Base-by-base conservation (phyloP, 225 moss, liverwort and hornwort species). In the Straminergon stramineum region DNA sequence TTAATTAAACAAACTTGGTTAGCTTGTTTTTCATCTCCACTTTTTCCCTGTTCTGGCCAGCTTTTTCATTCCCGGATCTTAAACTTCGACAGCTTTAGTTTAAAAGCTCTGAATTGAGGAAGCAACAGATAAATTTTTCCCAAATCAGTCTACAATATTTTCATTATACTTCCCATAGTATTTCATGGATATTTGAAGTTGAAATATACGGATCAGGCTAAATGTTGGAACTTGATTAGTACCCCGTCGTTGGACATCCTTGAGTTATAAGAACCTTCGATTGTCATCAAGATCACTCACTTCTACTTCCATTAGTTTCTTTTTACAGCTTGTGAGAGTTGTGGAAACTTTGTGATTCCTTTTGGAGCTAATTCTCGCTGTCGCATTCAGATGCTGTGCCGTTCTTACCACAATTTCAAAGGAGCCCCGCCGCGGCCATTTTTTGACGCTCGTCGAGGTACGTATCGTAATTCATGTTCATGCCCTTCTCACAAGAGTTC, bases 1-100 rank as follows among this genome's bases (percentile, higher is more conserved):
- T 39, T n/a, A 60, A 60, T 81, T 96, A 94, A n/a, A n/a, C n/a
- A n/a, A n/a, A 90, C 90, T 22, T 92, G 96, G 82, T 88, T 84
- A 60, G 87, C 83, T 83, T 94, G 95, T 68, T 91, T 98, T 20
- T 96, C 97, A 10, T 97, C 96, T 27, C 97, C 97, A 23, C 90
- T 98, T 9, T 96, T 96, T 57, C 95, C 97, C 94, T 41, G 92
- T 95, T 30, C 91, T 96, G 96, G 94, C 94, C 67, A 87, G 94
- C 69, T 51, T 19, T 41, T 57, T 19, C 70, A 74, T n/a, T 80
- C 19, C 18, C 7, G 10, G 32, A 22, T 67, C 15, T 76, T 41
- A 30, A 12, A 13, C 57, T 57, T 73, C 43, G 23, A 73, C 11
- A 70, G 13, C 7, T 81, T 8, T 30, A 13, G 30, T 31, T 81